Percentiles rank a stretch among this genome's conserved stretches.
Conservation (phyloP, 164 flowering plant genomes). For the Saururus chinensis region DNA sequence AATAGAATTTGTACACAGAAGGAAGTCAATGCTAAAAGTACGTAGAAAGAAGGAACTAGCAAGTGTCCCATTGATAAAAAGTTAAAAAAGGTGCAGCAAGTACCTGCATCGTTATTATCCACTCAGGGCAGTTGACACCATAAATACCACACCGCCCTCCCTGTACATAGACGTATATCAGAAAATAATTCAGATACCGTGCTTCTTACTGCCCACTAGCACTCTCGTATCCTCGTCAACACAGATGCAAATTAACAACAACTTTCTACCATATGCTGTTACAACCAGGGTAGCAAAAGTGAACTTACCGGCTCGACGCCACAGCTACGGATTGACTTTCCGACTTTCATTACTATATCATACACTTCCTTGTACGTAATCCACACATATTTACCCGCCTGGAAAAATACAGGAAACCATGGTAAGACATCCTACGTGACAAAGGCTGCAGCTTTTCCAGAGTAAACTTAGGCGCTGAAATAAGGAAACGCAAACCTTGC, state of each 20-base stretch:
- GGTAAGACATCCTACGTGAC: too few relatives aligned
- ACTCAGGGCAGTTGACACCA: constrained; percentile 78
- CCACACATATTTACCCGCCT: constrained; percentile 89
- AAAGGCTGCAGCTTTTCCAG: neutral
- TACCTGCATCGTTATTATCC: constrained; percentile 99
- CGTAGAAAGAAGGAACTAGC: neutral
- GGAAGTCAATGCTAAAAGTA: neutral
- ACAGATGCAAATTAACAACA: too few relatives aligned
- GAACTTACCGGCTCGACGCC: constrained; percentile 55
- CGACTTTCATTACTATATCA: constrained; percentile 59
- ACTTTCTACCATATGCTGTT: neutral
- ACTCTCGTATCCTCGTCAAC: too few relatives aligned
- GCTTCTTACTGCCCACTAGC: too few relatives aligned
- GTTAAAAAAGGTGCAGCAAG: neutral
- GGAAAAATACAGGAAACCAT: constrained; percentile 9
- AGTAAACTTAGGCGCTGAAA: neutral
- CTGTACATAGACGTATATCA: constrained; percentile 20
- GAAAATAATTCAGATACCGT: too few relatives aligned
- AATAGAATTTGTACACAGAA: neutral
- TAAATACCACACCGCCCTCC: constrained; percentile 87
- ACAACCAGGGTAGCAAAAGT: neutral
- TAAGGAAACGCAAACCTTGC: constrained; percentile 35
- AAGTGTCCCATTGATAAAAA: neutral
- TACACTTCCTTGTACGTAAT: constrained; percentile 78
- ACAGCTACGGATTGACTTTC: constrained; percentile 58